Conservation (phyloP, 257 asterid species). For the Leptodermis oblonga region DNA sequence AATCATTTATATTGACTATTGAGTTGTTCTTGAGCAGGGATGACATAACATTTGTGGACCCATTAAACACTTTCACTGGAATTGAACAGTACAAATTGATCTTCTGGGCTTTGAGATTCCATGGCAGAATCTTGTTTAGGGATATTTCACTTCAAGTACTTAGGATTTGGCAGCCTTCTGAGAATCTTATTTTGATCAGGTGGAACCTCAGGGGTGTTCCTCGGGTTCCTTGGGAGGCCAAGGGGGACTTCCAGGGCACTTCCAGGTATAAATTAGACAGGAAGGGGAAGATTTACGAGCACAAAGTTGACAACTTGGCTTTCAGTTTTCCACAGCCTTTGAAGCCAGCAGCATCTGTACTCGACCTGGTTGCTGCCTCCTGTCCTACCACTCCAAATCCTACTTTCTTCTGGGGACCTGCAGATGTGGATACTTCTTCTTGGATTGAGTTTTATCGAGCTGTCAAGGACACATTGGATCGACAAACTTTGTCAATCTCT, state of each 20-base stretch:
- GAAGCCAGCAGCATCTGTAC: conserved; percentile 63
- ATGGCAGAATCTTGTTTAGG: conserved; percentile 69
- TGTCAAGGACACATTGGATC: conserved; percentile 52
- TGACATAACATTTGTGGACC: conserved; percentile 75
- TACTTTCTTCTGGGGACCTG: conserved; percentile 50
- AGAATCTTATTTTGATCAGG: conserved; percentile 62
- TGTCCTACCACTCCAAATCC: conserved; percentile 78
- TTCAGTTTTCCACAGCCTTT: conserved; percentile 63
- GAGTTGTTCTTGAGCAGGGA: too few species aligned
- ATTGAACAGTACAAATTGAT: conserved; percentile 67
- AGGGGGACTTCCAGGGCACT: conserved; percentile 75
- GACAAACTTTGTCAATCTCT: conserved; percentile 28
- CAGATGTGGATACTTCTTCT: conserved; percentile 30
- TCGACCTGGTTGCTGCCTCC: conserved; percentile 56
- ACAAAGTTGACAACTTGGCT: conserved; percentile 77
- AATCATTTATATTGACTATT: too few species aligned
- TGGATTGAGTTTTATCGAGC: conserved; percentile 67
- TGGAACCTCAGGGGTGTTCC: conserved; percentile 78
- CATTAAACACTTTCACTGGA: conserved; percentile 72
- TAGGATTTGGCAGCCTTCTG: conserved; percentile 85
- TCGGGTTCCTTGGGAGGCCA: conserved; percentile 81
- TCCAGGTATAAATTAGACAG: conserved; percentile 78
- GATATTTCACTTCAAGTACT: conserved; percentile 70
- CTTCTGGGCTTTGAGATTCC: conserved; percentile 89
- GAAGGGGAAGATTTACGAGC: conserved; percentile 79